Base-by-base conservation (phyloP, 2,329 filamentous ascomycete species). In the Xylaria sp. region DNA sequence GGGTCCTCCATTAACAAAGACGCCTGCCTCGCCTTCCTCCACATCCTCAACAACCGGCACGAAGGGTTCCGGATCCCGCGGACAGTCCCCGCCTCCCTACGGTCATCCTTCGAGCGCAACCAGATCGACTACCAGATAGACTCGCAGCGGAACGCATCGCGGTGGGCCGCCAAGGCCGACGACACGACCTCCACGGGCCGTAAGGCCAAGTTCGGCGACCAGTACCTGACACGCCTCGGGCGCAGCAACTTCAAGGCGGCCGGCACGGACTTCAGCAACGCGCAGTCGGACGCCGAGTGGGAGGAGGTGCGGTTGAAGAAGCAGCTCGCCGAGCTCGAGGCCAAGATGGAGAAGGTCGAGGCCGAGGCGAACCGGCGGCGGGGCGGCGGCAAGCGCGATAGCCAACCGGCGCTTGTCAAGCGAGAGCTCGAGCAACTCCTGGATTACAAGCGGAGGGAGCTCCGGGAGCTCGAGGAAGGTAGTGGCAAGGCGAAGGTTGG, bases 141-240 rank as follows among this genome's bases (percentile, higher is more conserved):
- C 76, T 90, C 90, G 72, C 86, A 90, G 66, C 83, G 84, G 60
- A 82, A 84, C 35, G 78, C 87, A 40, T 90, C 90, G 64, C 88
- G 90, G 71, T 96, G 93, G 91, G 92, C 91, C 2, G 85, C 87
- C 64, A 87, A 90, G 66, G 87, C 89, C 50, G 91, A 94, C 73
- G 92, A 96, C 54, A 86, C 86, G 68, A 97, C 94, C 0, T 80
- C 86, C 37, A 95, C 92, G 0, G 94, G 94, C 61, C 90, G 92
- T 74, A 99, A 99, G 80, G 90, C 93, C 71, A 97, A 97, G 80
- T 99, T 99, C 74, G 95, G 95, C 68, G 95, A 99, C 77, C 92
- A 96, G 67, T 99, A 98, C 78, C 86, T 99, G 60, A 96, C 92
- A 64, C 89, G 95, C 12, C 84, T 99, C 40, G 95, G 95, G 55